phyloP scores from a whole-genome alignment of 176 grass and related monocot genomes.

The Otatea glauca region DNA sequence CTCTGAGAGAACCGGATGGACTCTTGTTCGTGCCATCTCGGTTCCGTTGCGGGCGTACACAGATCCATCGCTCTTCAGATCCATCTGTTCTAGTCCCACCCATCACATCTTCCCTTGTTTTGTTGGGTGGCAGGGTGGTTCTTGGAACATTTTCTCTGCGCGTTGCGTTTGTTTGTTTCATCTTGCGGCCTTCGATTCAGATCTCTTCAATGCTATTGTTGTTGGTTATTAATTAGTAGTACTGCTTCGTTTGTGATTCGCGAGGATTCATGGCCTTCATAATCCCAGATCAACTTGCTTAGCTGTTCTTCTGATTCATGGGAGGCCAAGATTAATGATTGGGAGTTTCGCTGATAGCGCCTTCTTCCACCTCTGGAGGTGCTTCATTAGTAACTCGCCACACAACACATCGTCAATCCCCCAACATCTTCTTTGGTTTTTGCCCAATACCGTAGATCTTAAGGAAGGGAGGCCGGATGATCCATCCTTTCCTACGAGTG shows the following conservation, averaged over 20 bases:
- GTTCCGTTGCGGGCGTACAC: constrained; percentile 66
- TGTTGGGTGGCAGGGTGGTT: constrained; percentile 40
- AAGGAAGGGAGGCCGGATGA: background rate
- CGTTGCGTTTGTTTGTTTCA: background rate
- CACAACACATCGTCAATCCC: constrained; percentile 24
- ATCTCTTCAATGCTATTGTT: background rate
- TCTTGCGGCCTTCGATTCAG: background rate
- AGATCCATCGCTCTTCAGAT: background rate
- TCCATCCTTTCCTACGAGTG: background rate
- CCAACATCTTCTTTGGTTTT: background rate
- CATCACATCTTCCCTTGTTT: background rate
- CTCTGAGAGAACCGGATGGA: constrained; percentile 58
- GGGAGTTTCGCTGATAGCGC: constrained; percentile 75
- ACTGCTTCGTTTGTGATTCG: background rate
- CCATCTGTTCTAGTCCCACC: constrained; percentile 4
- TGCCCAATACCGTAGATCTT: too few species aligned
- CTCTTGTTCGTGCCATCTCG: constrained; percentile 13
- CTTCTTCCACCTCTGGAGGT: constrained; percentile 35
- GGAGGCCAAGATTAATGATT: constrained; percentile 58
- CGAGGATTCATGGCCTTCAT: constrained; percentile 51
- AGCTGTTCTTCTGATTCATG: constrained; percentile 78
- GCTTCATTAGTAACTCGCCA: constrained; percentile 74
- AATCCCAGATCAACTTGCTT: constrained; percentile 66
- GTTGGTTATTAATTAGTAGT: background rate
- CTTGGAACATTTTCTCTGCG: constrained; percentile 24